phyloP scores from a whole-genome alignment of 768 basidiomycete species.

The Rossbeevera mucosa region DNA sequence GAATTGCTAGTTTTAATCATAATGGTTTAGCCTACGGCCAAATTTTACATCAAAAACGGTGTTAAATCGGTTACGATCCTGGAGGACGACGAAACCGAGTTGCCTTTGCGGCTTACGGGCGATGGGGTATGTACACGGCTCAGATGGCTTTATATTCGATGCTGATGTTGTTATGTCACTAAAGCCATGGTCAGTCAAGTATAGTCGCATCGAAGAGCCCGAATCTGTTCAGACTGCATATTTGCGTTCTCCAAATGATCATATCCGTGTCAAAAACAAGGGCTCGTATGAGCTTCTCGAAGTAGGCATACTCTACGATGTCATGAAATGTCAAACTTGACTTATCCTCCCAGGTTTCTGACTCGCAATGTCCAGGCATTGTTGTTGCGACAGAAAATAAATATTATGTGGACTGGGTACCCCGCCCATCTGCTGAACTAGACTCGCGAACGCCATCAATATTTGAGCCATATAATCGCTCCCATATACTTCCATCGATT shows the following conservation, averaged over 20 bases:
- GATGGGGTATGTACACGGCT: constrained; percentile 62
- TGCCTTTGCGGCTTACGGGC: constrained; percentile 86
- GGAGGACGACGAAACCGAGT: constrained; percentile 63
- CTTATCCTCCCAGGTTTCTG: constrained; percentile 55
- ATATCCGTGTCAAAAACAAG: constrained; percentile 66
- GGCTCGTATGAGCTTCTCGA: constrained; percentile 73
- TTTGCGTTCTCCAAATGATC: constrained; percentile 62
- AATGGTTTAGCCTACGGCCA: constrained; percentile 66
- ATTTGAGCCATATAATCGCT: constrained; percentile 63
- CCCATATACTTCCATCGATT: constrained; percentile 68
- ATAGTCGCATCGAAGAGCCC: constrained; percentile 49
- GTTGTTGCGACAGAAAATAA: constrained; percentile 55
- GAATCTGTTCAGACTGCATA: constrained; percentile 37
- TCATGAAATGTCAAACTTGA: background rate
- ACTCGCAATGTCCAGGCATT: constrained; percentile 80
- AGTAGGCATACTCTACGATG: constrained; percentile 36
- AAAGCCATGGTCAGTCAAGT: constrained; percentile 87
- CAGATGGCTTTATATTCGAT: background rate
- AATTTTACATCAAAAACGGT: constrained; percentile 70
- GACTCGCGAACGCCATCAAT: constrained; percentile 51
- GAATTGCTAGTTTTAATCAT: background rate
- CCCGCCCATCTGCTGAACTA: constrained; percentile 69
- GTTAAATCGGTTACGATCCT: constrained; percentile 60
- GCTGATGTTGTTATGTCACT: background rate
- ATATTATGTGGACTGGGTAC: constrained; percentile 75